Base-by-base conservation (phyloP, 495 filamentous ascomycete species). In the Cryomyces minteri region DNA sequence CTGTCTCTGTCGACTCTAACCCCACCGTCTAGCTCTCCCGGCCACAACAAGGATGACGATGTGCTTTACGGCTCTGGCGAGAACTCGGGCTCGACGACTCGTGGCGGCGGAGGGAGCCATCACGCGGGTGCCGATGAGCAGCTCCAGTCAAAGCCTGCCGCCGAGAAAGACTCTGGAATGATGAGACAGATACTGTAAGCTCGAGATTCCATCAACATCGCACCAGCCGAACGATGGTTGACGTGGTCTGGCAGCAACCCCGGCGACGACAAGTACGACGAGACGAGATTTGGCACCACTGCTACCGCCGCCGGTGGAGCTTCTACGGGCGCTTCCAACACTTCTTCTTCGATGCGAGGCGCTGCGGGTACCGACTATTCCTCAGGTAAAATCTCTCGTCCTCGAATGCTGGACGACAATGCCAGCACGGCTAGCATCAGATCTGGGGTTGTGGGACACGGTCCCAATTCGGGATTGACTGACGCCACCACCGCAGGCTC, bases 381-480 rank as follows among this genome's bases (percentile, higher is more conserved):
- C 10, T 41, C 28, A 43, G 39, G 32, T 30, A 48, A 45, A n/a
- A 9, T 18, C 8, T 31, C 28, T 36, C 38, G 40, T 8, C 40
- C 48, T 4, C 25, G 39, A 36, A 12, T 30, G 6, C 7, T 33
- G 1, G 28, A 5, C 11, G 54, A 54, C 5, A 45, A 43, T 28
- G 45, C 48, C 18, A 63, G 60, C 50, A 48, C 40, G 1, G 46
- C 52, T 29, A 57, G 55, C 44, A 54, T 63, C 46, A 60, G 58
- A 47, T 61, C 58, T 36, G 58, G 60, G 32, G 47, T 57, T 7
- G 34, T 51, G 30, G 60, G 60, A 31, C 51, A 53, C n/a, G 12
- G 12, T 32, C 12, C 43, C 6, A 8, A 41, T n/a, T 14, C 6
- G 40, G 41, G 46, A 32, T 5, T 41, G 25, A 36, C 40, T 10